Conservation (phyloP, 2,329 filamentous ascomycete species). For the Emergomyces orientalis region DNA sequence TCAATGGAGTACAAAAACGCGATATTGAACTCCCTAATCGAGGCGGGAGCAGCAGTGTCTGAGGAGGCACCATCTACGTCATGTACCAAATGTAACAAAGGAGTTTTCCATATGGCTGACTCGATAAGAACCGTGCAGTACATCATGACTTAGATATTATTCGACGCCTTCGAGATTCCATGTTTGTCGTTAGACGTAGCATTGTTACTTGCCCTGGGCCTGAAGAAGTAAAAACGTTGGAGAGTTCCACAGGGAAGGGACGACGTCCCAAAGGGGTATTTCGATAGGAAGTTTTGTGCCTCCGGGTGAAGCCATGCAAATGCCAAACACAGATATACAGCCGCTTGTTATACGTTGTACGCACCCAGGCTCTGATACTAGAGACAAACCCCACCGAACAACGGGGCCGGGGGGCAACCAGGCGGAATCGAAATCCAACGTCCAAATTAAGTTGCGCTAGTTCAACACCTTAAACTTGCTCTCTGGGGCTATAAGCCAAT, state of each 20-base stretch:
- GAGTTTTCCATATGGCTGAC: background rate
- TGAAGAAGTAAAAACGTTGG: background rate
- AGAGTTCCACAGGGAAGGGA: background rate
- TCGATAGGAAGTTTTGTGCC: background rate
- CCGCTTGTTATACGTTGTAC: background rate
- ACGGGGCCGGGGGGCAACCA: background rate
- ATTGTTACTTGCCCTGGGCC: background rate
- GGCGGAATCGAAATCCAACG: background rate
- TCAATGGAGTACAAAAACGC: conserved; percentile 3
- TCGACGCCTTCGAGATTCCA: background rate
- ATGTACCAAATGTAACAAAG: background rate
- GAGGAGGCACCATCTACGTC: background rate
- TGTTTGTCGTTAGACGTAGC: background rate
- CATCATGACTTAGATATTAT: background rate
- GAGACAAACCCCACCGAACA: background rate
- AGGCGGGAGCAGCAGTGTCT: background rate
- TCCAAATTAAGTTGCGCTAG: conserved; percentile 8
- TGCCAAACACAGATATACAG: conserved; percentile 6
- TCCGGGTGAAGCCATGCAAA: conserved; percentile 1
- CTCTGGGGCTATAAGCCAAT: background rate
- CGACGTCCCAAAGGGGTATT: conserved; percentile 3
- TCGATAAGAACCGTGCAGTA: background rate
- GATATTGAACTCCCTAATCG: conserved; percentile 3
- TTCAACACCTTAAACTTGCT: background rate
- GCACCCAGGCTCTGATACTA: background rate